Evolutionary conservation across 1,284 basidiomycete genomes (phyloP).

Genomic region (Pseudozyma flocculosa): DNA sequence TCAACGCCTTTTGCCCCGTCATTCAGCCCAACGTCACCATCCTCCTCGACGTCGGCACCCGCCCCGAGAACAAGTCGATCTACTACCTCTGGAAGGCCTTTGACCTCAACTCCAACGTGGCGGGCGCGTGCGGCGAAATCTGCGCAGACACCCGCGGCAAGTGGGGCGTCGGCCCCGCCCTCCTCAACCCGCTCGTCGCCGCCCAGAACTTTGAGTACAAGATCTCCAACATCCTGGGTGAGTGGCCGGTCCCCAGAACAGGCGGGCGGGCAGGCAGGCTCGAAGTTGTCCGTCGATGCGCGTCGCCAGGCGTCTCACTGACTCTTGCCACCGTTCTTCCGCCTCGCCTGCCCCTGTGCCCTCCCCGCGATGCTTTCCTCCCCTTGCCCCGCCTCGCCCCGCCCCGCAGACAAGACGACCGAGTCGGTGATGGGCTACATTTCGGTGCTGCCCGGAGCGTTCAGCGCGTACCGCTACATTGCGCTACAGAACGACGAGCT

Average conservation of each 20-base stretch:
- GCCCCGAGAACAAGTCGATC: slow-evolving; percentile 92
- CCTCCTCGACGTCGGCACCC: slow-evolving; percentile 91
- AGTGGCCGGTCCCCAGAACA: too few relatives aligned
- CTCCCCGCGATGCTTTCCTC: too few relatives aligned
- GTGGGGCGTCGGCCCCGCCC: slow-evolving; percentile 69
- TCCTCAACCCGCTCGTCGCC: slow-evolving; percentile 82
- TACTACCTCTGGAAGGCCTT: slow-evolving; percentile 97
- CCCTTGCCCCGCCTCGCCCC: not conserved
- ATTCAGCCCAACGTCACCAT: slow-evolving; percentile 84
- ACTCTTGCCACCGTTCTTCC: too few relatives aligned
- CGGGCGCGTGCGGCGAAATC: slow-evolving; percentile 80
- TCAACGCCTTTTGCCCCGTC: slow-evolving; percentile 51
- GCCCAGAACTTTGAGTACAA: slow-evolving; percentile 95
- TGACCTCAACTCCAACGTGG: slow-evolving; percentile 73
- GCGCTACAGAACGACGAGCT: slow-evolving; percentile 83
- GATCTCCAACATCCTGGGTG: slow-evolving; percentile 52
- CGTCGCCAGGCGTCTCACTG: too few relatives aligned
- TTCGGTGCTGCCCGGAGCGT: slow-evolving; percentile 46
- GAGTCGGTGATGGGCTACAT: slow-evolving; percentile 57
- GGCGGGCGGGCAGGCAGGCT: too few relatives aligned
- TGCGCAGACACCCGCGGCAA: slow-evolving; percentile 52
- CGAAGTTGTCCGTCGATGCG: too few relatives aligned
- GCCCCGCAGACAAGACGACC: slow-evolving; percentile 48
- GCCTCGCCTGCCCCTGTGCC: too few relatives aligned
- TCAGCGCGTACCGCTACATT: slow-evolving; percentile 69